phyloP scores from a whole-genome alignment of 2,329 filamentous ascomycete species.

The Diaporthe aspalathi region DNA sequence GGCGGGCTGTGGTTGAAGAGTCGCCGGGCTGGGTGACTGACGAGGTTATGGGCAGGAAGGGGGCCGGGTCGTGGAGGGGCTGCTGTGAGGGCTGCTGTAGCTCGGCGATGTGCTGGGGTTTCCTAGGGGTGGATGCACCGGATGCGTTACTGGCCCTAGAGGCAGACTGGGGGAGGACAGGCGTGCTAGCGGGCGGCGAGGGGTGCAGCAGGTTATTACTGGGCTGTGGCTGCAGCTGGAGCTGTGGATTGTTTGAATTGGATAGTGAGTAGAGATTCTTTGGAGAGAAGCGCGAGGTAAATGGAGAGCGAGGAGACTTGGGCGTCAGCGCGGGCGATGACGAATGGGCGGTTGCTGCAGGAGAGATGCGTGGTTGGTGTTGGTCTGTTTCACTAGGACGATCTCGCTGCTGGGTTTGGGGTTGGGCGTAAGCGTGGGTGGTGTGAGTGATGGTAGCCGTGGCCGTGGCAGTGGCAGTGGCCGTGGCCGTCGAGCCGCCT shows the following conservation, averaged over 20 bases:
- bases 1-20: constrained; percentile 36
- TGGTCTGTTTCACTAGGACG: constrained; percentile 45
- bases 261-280: constrained; percentile 43
- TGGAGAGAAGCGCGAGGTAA: constrained; percentile 59
- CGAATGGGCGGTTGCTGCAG: constrained; percentile 49
- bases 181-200: constrained; percentile 18
- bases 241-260: constrained; percentile 17
- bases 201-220: background rate
- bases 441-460: constrained; percentile 2
- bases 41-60: constrained; percentile 46
- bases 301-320: constrained; percentile 58
- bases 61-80: constrained; percentile 42
- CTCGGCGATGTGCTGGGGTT: constrained; percentile 48
- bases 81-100: constrained; percentile 42
- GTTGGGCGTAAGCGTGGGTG: background rate
- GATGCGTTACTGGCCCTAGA: background rate
- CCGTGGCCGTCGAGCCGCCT: background rate
- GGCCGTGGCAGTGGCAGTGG: no score
- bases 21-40: constrained; percentile 41
- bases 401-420: constrained; percentile 33
- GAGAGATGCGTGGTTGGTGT: constrained; percentile 42
- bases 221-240: constrained; percentile 27
- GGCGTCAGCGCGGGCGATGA: constrained; percentile 59
- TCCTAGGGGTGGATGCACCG: constrained; percentile 31
- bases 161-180: constrained; percentile 18